Percentiles rank a stretch among this genome's conserved stretches.
These are phyloP conservation scores for Aegilops speltoides DNA, from an alignment of 176 grass and related monocot species.

Conservation along the genomic window DNA sequence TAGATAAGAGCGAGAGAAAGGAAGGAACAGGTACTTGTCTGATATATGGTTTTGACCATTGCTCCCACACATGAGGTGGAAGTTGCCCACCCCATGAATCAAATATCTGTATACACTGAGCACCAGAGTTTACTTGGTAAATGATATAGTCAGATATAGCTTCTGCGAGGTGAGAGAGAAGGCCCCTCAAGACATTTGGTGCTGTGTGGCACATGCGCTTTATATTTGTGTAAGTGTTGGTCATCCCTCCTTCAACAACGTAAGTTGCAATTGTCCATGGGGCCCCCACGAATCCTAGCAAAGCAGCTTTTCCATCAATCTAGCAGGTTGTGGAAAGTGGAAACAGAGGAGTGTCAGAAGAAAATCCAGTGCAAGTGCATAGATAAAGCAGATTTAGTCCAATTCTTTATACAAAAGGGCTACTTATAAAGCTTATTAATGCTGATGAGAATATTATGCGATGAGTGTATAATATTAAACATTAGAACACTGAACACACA, in stretches of 20 bases:
- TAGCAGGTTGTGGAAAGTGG: constrained; percentile 39
- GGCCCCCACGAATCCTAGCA: constrained; percentile 95
- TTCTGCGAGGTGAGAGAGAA: constrained; percentile 79
- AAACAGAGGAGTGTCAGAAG: constrained; percentile 28
- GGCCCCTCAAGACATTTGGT: constrained; percentile 77
- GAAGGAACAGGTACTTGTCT: constrained; percentile 55
- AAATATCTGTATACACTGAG: constrained; percentile 98
- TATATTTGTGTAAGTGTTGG: constrained; percentile 86
- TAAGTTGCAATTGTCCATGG: constrained; percentile 99
- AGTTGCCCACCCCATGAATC: constrained; percentile 99
- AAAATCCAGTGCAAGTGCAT: neutral
- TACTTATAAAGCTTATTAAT: constrained; percentile 24
- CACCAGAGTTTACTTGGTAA: constrained; percentile 93
- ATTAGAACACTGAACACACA: neutral
- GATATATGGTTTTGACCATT: constrained; percentile 99
- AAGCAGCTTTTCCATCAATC: constrained; percentile 79
- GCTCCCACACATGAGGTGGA: constrained; percentile 95
- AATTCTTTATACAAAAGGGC: neutral
- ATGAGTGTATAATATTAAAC: neutral
- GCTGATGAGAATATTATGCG: neutral
- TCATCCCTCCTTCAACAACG: constrained; percentile 90
- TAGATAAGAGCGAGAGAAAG: constrained; percentile 27
- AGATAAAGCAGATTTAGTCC: neutral
- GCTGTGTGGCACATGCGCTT: constrained; percentile 93
- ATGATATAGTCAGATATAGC: constrained; percentile 94